Percentiles rank a stretch among this genome's conserved stretches.
These are phyloP conservation scores for Aspergillus sclerotioniger DNA, from an alignment of 495 filamentous ascomycete species.

Conservation along the genomic window DNA sequence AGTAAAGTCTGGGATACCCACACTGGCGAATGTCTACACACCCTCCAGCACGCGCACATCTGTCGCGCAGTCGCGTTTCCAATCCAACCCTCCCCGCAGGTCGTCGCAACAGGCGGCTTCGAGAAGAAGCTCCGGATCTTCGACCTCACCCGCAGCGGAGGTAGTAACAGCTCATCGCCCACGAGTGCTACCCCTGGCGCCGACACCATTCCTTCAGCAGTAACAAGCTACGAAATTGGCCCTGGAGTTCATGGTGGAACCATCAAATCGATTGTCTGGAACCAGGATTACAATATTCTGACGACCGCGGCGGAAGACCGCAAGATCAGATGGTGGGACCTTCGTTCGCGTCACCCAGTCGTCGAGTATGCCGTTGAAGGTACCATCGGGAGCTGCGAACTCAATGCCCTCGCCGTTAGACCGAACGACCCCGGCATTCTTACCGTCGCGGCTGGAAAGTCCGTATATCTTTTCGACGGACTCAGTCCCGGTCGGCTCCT, in stretches of 20 bases:
- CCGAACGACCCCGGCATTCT: constrained; percentile 47
- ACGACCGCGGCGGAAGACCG: constrained; percentile 89
- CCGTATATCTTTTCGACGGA: constrained; percentile 90
- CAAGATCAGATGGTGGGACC: constrained; percentile 90
- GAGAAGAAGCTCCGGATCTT: constrained; percentile 97
- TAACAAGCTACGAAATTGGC: constrained; percentile 78
- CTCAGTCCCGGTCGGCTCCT: constrained; percentile 63
- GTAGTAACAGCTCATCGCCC: constrained; percentile 43
- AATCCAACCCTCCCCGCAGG: constrained; percentile 64
- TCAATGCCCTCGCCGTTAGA: constrained; percentile 54
- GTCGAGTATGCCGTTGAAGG: constrained; percentile 72
- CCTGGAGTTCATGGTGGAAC: constrained; percentile 75
- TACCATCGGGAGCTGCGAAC: constrained; percentile 85
- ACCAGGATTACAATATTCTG: constrained; percentile 77
- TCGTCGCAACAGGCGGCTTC: constrained; percentile 87
- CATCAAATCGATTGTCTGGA: constrained; percentile 96
- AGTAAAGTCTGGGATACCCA: constrained; percentile 97
- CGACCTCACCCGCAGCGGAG: constrained; percentile 61
- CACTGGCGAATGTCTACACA: constrained; percentile 84
- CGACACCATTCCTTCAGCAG: constrained; percentile 39
- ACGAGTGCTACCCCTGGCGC: constrained; percentile 27
- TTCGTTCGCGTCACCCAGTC: constrained; percentile 68
- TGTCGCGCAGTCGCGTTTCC: constrained; percentile 92
- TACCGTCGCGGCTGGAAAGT: constrained; percentile 74
- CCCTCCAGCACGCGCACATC: constrained; percentile 89